Conservation (phyloP, 2,329 filamentous ascomycete species). For the Calonectria pteridis region DNA sequence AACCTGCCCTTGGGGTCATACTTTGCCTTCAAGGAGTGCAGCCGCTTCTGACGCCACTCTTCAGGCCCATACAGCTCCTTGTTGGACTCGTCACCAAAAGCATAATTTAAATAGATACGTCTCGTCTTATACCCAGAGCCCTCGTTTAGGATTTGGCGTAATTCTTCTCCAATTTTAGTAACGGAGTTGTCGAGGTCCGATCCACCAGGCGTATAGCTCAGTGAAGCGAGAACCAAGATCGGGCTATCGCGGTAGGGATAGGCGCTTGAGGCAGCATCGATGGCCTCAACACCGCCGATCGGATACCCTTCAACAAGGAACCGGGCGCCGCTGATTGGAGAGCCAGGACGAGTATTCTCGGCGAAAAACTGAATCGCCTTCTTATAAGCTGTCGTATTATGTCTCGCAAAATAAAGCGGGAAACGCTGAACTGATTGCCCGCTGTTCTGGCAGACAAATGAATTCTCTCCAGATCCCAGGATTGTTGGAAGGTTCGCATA, state of each 20-base stretch:
- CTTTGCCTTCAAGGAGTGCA: not conserved
- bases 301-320: conserved; percentile 70
- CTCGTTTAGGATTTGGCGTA: conserved; percentile 32
- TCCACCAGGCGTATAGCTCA: conserved; percentile 35
- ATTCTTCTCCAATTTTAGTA: conserved; percentile 29
- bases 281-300: conserved; percentile 49
- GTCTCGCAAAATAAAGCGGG: conserved; percentile 39
- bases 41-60: not conserved
- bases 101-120: not conserved
- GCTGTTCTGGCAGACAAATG: conserved; percentile 35
- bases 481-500: conserved; percentile 36
- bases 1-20: not conserved
- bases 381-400: conserved; percentile 30
- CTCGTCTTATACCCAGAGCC: conserved; percentile 24
- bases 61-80: not conserved
- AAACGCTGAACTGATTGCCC: conserved; percentile 39
- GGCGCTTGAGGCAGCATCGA: conserved; percentile 10
- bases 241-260: conserved; percentile 39
- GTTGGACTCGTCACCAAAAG: not conserved
- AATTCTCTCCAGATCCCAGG: conserved; percentile 29
- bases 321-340: conserved; percentile 46
- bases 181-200: conserved; percentile 28
- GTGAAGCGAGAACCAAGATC: conserved; percentile 34
- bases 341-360: conserved; percentile 7
- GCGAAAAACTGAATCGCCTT: conserved; percentile 34